A percentile compares a stretch with the other conserved stretches of the same genome.
These are phyloP conservation scores for Ballota nigra DNA, from an alignment of 257 asterid genomes.

Conservation along the genomic window DNA sequence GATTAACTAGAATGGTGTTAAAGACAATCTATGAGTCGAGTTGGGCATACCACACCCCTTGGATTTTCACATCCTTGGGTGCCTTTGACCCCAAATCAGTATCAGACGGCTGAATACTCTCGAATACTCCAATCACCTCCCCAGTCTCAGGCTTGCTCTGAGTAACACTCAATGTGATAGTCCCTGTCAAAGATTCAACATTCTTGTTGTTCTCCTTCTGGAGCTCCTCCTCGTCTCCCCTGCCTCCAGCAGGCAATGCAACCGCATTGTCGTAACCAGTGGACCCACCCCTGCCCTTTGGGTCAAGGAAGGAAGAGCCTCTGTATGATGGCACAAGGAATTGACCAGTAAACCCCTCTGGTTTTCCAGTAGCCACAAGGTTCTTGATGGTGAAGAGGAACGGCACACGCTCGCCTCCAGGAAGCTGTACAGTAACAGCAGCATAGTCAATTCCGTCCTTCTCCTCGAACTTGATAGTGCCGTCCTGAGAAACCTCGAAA, in stretches of 20 bases:
- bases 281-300: slow-evolving; percentile 98
- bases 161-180: slow-evolving; percentile 80
- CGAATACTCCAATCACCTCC: slow-evolving; percentile 91
- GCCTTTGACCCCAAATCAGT: slow-evolving; percentile 94
- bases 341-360: slow-evolving; percentile 63
- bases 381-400: slow-evolving; percentile 94
- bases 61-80: slow-evolving; percentile 93
- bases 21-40: slow-evolving; percentile 43
- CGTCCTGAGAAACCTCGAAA: slow-evolving; percentile 73
- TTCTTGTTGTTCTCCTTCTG: slow-evolving; percentile 87
- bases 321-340: slow-evolving; percentile 95
- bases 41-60: slow-evolving; percentile 97
- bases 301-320: slow-evolving; percentile 98
- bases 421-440: slow-evolving; percentile 96
- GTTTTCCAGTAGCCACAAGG: slow-evolving; percentile 88
- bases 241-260: slow-evolving; percentile 98
- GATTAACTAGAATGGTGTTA: slow-evolving; percentile 1
- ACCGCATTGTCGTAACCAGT: slow-evolving; percentile 98
- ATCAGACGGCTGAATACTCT: slow-evolving; percentile 95
- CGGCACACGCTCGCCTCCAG: slow-evolving; percentile 98
- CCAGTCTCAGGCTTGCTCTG: slow-evolving; percentile 88
- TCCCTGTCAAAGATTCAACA: slow-evolving; percentile 62
- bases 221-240: slow-evolving; percentile 98
- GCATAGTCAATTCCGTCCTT: slow-evolving; percentile 98
- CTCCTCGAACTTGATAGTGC: slow-evolving; percentile 81